Evolutionary conservation across 768 basidiomycete genomes (phyloP), one percentile per base, ranked within the genome.

Genomic region (Hysterangium stoloniferum): DNA sequence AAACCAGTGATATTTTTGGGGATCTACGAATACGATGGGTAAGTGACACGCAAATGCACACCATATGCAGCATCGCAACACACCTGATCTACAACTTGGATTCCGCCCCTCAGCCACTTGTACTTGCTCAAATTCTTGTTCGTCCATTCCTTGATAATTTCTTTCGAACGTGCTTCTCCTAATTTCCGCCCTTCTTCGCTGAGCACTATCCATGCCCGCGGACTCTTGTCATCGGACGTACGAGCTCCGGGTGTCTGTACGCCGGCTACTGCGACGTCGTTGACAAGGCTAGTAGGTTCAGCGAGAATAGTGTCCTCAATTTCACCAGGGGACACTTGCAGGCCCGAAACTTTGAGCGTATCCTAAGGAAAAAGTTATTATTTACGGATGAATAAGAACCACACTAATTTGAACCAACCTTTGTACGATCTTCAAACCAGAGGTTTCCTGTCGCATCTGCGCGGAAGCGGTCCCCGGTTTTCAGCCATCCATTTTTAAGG

Each of bases 291-390:
- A 6, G 73, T 72, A 0, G 86, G 83, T 33, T 89, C 78, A 0
- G 69, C 70, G 17, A 81, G 71, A 2, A 90, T 66, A 22, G 72
- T 74, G 25, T 78, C 71, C 61, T 90, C 88, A 45, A 90, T 83
- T 60, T 91, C 87, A 15, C 76, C 73, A 0, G 87, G 88, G 0
- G 88, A 86, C 0, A 90, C 88, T 64, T 90, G 88, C 44, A 70
- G 71, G 3, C 87, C 88, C 0, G 84, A 86, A 2, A 91, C 74
- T 60, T 91, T 91, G 19, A 91, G 70, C 0, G 79, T 87, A 59
- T 90, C 88, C 80, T 86, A n/a, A 24, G 32, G 22, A 6, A n/a
- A n/a, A n/a, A n/a, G n/a, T n/a, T n/a, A n/a, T n/a, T n/a, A n/a
- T n/a, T n/a, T n/a, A n/a, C n/a, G n/a, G n/a, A n/a, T n/a, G n/a